Evolutionary conservation across 75 land plant genomes (phyloP).

Genomic region (Ceratopteris richardii): DNA sequence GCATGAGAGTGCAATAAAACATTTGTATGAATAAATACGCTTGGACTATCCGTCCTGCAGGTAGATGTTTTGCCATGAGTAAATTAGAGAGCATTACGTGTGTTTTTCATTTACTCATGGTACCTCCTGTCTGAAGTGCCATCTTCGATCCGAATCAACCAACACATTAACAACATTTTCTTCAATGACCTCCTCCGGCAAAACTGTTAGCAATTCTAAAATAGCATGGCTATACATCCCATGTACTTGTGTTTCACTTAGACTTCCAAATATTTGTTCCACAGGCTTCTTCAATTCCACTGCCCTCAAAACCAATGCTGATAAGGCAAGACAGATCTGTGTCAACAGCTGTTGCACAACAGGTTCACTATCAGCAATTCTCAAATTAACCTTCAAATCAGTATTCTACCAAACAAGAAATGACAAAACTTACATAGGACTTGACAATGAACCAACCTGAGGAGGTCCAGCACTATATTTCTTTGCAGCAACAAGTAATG

Average conservation of each 20-base stretch:
- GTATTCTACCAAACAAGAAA: not conserved
- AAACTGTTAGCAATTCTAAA: conserved; percentile 83
- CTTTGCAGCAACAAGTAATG: conserved; percentile 80
- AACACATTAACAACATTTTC: conserved; percentile 36
- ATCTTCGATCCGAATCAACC: conserved; percentile 45
- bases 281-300: conserved; percentile 71
- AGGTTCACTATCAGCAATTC: not conserved
- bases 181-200: conserved; percentile 86
- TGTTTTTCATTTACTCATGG: too few species aligned
- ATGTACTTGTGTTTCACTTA: conserved; percentile 55
- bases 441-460: conserved; percentile 41
- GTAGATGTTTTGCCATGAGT: too few species aligned
- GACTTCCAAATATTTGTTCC: conserved; percentile 68
- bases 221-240: conserved; percentile 74
- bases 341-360: conserved; percentile 65
- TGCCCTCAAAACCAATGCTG: conserved; percentile 76
- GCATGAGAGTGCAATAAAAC: too few species aligned
- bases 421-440: too few species aligned
- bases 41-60: too few species aligned
- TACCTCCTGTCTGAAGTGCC: conserved; percentile 82
- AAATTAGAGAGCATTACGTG: too few species aligned
- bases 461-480: conserved; percentile 73
- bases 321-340: conserved; percentile 89
- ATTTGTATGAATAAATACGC: too few species aligned
- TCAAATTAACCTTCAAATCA: not conserved